These are phyloP conservation scores for Chrysochromulina parva DNA, from an alignment of 78 protist species.

Conservation along the genomic window DNA sequence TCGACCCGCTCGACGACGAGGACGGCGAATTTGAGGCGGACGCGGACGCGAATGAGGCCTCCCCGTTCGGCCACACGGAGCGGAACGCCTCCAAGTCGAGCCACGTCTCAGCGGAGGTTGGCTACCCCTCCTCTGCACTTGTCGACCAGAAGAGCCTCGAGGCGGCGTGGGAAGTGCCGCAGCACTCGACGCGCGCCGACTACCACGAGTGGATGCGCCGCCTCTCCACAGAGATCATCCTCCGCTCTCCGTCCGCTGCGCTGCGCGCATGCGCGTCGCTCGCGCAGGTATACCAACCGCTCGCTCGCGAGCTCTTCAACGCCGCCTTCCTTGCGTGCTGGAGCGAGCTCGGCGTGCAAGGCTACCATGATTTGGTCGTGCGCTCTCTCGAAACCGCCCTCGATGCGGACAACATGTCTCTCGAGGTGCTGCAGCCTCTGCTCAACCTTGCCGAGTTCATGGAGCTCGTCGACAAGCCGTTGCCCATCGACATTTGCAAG, in stretches of 20 bases:
- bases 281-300: constrained; percentile 68
- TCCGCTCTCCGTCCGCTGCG: constrained; percentile 93
- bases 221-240: constrained; percentile 77
- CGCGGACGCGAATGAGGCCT: neutral
- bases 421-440: constrained; percentile 75
- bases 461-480: constrained; percentile 68
- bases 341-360: constrained; percentile 77
- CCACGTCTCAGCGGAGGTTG: neutral
- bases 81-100: neutral
- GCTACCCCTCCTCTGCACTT: constrained; percentile 44
- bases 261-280: constrained; percentile 88
- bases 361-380: constrained; percentile 36
- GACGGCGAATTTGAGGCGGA: neutral
- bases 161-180: constrained; percentile 84
- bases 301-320: constrained; percentile 94
- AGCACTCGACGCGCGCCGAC: constrained; percentile 85
- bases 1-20: neutral
- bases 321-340: constrained; percentile 94
- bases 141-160: constrained; percentile 72
- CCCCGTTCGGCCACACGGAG: neutral
- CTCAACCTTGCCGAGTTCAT: constrained; percentile 96
- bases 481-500: constrained; percentile 57
- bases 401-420: constrained; percentile 65
- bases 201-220: constrained; percentile 13
- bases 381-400: constrained; percentile 52